Conservation (phyloP, 805 yeast genomes). For the Barnettozyma californica region DNA sequence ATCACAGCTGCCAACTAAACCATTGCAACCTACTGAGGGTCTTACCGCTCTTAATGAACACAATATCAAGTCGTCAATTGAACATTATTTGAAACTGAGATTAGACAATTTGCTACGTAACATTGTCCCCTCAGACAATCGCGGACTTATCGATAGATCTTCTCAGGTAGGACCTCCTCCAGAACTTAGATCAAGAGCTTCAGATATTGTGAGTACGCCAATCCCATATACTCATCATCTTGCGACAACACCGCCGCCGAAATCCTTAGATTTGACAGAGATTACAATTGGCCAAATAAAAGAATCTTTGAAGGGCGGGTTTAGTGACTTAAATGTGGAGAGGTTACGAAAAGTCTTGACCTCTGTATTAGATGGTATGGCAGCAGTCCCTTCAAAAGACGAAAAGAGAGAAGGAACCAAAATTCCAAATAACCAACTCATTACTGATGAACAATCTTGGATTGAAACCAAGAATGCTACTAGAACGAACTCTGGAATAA, state of each 20-base stretch:
- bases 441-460: too few species aligned
- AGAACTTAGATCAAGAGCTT: neutral
- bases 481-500: neutral
- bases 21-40: neutral
- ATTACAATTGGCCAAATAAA: slow-evolving; percentile 1
- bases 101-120: slow-evolving; percentile 4
- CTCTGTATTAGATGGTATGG: neutral
- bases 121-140: neutral
- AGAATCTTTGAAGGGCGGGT: neutral
- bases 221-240: neutral
- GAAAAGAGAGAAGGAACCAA: neutral
- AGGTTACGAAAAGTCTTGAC: slow-evolving; percentile 5
- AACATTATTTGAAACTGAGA: slow-evolving; percentile 6
- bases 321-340: slow-evolving; percentile 7
- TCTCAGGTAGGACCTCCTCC: neutral
- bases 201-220: neutral
- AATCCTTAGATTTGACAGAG: neutral
- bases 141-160: neutral
- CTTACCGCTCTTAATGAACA: slow-evolving; percentile 1
- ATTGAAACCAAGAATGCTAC: neutral
- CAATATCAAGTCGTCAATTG: slow-evolving; percentile 2
- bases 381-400: neutral
- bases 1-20: neutral
- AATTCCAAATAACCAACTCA: neutral
- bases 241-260: neutral